Base-by-base conservation (phyloP, 805 yeast genomes). In the Kodamaea kaohsiungensis region DNA sequence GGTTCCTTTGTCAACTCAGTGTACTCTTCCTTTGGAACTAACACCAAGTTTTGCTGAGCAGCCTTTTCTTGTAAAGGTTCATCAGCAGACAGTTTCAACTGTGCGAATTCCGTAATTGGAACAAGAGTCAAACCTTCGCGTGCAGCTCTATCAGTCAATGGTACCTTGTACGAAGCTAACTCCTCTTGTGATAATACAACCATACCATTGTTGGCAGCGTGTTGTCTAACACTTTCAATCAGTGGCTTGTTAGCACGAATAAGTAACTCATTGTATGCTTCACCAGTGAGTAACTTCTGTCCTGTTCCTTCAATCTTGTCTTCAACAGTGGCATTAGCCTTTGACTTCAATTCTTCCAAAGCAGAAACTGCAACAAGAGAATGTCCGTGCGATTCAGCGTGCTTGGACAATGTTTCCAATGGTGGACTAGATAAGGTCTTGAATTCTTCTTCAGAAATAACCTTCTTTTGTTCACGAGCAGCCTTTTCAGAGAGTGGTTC, bases 201-300 rank as follows among this genome's bases (percentile, higher is more conserved):
- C 51, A 71, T 57, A 0, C 77, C 78, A 51, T 65, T 63, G 2
- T 55, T 56, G 1, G 55, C 51, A 2, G 78, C 76, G 27, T 57
- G 60, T 1, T 59, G 50, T 13, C 58, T 54, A 13, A 75, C 61
- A 30, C 61, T 57, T 27, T 53, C 57, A 7, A 61, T 37, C 18
- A 62, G 55, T 4, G 67, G 75, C 6, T 56, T 42, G 17, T 63
- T 59, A 9, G 56, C 59, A 12, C 46, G 46, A 1, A 57, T 22
- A 27, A 62, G 56, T 40, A 70, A 49, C 1, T 53, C 50, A 37
- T 64, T 59, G 30, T 64, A 60, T 19, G 69, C 71, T 3, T 61
- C 63, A n/a, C 56, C 49, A 12, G 61, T 50, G 6, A 75, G 48
- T 10, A 72, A 49, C 33, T 56, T 53, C 35, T 60, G 54, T 13